Evolutionary conservation across 345 rosid genomes (phyloP), one percentile per base, ranked within the genome.

Genomic region (Mangifera indica): DNA sequence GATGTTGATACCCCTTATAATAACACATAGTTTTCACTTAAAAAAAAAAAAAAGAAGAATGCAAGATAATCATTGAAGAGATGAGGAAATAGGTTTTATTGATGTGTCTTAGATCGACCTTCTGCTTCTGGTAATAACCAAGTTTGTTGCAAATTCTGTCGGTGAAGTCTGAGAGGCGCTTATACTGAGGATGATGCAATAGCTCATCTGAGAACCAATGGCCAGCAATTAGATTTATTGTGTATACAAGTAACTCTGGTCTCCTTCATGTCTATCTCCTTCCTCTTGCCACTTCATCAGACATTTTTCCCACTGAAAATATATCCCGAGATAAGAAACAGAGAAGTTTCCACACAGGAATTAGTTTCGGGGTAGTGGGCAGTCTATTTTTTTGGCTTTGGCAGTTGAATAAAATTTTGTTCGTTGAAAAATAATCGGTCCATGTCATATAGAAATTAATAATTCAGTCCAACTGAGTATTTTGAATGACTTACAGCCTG

Each of bases 261-360:
- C 82, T 74, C 84, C 90, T 26, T 48, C 63, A 63, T 78, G 72
- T 55, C 78, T 83, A 24, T 84, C 88, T 71, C 87, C 96, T 74
- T 81, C 84, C 60, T 54, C 79, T 63, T 71, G 70, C 97, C 95
- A 92, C 56, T 72, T 86, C 69, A 72, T 48, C 45, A 95, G 76
- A 93, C 94, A 95, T 55, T 79, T 88, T 73, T 78, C 89, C 99
- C 99, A 92, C 98, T 95, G 64, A 18, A 57, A 22, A 9, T 53
- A 7, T 37, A 4, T 37, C 17, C 7, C 4, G 61, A 29, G 11
- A 2, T 54, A 69, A 42, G 72, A 26, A n/a, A n/a, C n/a, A 21
- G 40, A 37, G 56, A 53, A 40, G n/a, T n/a, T 32, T 32, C 2
- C 2, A 32, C 37, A 32, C 37, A n/a, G n/a, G n/a, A n/a, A n/a